Evolutionary conservation across 1,284 basidiomycete genomes (phyloP).

Genomic region (Amylostereum areolatum): DNA sequence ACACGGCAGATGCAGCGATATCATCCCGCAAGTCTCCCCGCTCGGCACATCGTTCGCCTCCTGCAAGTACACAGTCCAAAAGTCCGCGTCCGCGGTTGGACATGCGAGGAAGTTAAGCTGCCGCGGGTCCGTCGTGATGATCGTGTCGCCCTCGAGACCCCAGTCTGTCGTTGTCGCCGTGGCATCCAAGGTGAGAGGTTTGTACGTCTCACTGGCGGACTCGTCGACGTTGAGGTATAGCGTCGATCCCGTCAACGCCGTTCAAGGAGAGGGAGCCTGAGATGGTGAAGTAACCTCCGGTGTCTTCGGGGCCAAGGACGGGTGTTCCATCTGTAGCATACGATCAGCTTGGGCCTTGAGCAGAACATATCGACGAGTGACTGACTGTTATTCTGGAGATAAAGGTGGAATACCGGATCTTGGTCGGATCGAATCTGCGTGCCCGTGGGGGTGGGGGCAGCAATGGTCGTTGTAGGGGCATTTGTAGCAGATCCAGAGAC

Average conservation of each 20-base stretch:
- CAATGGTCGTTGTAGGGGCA: slow-evolving; percentile 31
- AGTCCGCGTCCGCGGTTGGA: slow-evolving; percentile 31
- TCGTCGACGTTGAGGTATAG: slow-evolving; percentile 45
- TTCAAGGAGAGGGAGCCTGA: slow-evolving; percentile 40
- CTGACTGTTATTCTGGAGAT: slow-evolving; percentile 46
- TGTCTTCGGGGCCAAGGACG: slow-evolving; percentile 47
- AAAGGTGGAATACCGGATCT: slow-evolving; percentile 51
- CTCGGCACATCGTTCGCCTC: slow-evolving; percentile 44
- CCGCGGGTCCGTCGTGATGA: slow-evolving; percentile 44
- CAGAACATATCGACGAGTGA: neutral
- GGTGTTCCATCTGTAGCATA: slow-evolving; percentile 34
- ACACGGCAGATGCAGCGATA: slow-evolving; percentile 48
- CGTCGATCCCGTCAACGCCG: slow-evolving; percentile 30
- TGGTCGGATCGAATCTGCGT: slow-evolving; percentile 50
- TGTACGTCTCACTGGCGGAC: slow-evolving; percentile 40
- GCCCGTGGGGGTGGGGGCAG: slow-evolving; percentile 40
- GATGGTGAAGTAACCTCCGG: slow-evolving; percentile 47
- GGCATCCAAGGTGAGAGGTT: slow-evolving; percentile 38
- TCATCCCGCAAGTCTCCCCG: slow-evolving; percentile 36
- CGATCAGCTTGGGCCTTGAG: neutral
- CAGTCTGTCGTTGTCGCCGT: slow-evolving; percentile 48
- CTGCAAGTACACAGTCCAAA: slow-evolving; percentile 46
- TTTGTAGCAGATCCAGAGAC: slow-evolving; percentile 28
- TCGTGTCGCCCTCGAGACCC: slow-evolving; percentile 55
- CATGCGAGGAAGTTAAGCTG: slow-evolving; percentile 56